These are phyloP conservation scores for Babesia sp. DNA, from an alignment of 169 alveolate genomes.

Conservation along the genomic window DNA sequence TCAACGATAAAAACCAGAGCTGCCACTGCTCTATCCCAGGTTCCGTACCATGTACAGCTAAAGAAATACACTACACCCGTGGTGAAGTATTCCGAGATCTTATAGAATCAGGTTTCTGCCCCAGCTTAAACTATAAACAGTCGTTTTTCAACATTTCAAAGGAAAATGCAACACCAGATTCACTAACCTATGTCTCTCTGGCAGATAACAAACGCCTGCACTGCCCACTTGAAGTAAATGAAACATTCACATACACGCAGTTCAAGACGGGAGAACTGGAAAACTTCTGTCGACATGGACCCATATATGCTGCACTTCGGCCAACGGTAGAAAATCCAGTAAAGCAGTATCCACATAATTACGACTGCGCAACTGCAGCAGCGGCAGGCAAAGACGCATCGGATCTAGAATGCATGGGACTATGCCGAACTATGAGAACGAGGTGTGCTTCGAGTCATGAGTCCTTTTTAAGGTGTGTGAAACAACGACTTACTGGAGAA, in stretches of 20 bases:
- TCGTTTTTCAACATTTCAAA: background rate
- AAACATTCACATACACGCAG: constrained; percentile 9
- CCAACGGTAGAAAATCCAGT: background rate
- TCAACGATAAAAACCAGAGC: constrained; percentile 15
- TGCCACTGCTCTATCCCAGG: constrained; percentile 45
- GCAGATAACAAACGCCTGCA: constrained; percentile 41
- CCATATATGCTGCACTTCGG: constrained; percentile 5
- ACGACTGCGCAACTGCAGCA: constrained; percentile 31
- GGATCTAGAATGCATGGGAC: background rate
- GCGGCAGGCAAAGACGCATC: background rate
- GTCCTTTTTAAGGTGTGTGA: constrained; percentile 25
- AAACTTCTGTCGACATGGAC: constrained; percentile 40
- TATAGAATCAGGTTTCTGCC: constrained; percentile 52
- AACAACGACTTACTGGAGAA: background rate
- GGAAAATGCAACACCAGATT: constrained; percentile 14
- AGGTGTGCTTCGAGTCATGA: constrained; percentile 13
- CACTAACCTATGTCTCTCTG: constrained; percentile 33
- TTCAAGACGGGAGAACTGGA: background rate
- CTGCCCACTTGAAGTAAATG: constrained; percentile 38
- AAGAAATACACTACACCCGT: constrained; percentile 21
- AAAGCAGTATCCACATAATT: constrained; percentile 9
- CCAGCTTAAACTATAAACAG: constrained; percentile 18
- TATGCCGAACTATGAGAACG: background rate
- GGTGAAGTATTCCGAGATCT: constrained; percentile 20
- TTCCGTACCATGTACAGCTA: constrained; percentile 58